Evolutionary conservation across 2,329 filamentous ascomycete genomes (phyloP).

Genomic region (Purpureocillium lavendulum): DNA sequence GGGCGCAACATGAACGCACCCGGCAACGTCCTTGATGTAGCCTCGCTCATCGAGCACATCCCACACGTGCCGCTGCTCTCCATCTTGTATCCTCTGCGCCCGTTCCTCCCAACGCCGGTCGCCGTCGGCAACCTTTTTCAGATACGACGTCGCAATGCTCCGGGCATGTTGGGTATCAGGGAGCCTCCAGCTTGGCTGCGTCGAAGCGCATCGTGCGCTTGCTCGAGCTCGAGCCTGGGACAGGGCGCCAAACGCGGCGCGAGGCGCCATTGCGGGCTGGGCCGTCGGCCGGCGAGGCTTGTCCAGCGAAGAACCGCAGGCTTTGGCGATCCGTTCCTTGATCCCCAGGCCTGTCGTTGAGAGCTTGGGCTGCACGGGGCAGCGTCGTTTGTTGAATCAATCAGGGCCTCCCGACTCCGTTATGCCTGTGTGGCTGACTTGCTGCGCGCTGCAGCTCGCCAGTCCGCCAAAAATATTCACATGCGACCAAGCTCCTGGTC

Average conservation of each 20-base stretch:
- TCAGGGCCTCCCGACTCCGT: too few species aligned
- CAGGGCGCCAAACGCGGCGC: slow-evolving; percentile 14
- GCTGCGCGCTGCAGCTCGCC: not conserved
- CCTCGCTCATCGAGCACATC: slow-evolving; percentile 63
- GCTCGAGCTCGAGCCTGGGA: slow-evolving; percentile 14
- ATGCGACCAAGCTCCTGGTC: slow-evolving; percentile 9
- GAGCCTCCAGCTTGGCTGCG: slow-evolving; percentile 10
- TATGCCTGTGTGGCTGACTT: not conserved
- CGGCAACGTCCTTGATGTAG: slow-evolving; percentile 65
- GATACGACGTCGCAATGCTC: slow-evolving; percentile 29
- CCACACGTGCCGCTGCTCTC: slow-evolving; percentile 47
- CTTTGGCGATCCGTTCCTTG: too few species aligned
- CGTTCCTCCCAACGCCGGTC: slow-evolving; percentile 37
- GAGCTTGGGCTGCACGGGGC: too few species aligned
- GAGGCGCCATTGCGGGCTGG: slow-evolving; percentile 16
- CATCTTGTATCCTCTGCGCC: slow-evolving; percentile 38
- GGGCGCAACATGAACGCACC: slow-evolving; percentile 40
- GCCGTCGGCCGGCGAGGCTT: too few species aligned
- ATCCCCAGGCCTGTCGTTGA: too few species aligned
- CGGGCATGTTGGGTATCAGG: slow-evolving; percentile 19
- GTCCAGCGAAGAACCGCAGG: too few species aligned
- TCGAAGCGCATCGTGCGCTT: slow-evolving; percentile 14
- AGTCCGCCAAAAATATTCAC: slow-evolving; percentile 15
- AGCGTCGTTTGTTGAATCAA: too few species aligned
- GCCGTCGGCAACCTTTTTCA: slow-evolving; percentile 34